Conservation (phyloP, 2,329 filamentous ascomycete species). For the Domatiomyces globalis region DNA sequence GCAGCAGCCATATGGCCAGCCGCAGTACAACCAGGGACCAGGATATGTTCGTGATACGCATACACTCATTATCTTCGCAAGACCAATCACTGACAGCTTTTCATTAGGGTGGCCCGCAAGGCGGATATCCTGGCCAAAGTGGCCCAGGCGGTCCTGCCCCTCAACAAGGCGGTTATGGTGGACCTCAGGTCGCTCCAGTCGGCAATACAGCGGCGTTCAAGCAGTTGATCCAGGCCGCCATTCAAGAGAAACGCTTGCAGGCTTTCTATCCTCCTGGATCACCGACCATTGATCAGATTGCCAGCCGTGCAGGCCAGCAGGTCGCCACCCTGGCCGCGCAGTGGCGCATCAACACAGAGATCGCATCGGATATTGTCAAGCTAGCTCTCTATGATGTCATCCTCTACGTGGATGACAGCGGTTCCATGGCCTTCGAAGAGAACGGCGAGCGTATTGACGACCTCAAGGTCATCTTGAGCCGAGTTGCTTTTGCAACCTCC, state of each 20-base stretch:
- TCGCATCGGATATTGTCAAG: conserved; percentile 48
- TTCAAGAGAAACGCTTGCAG: conserved; percentile 48
- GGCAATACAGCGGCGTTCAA: conserved; percentile 42
- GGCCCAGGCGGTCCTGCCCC: conserved; percentile 17
- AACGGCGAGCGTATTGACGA: conserved; percentile 53
- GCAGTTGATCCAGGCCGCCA: conserved; percentile 39
- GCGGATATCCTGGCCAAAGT: conserved; percentile 12
- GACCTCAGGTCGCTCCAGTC: conserved; percentile 24
- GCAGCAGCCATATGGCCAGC: conserved; percentile 20
- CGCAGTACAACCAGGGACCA: conserved; percentile 24
- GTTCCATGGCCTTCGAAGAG: conserved; percentile 56
- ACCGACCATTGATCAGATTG: conserved; percentile 37
- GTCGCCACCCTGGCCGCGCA: conserved; percentile 42
- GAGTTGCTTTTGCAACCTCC: conserved; percentile 49
- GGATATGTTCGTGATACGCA: conserved; percentile 20
- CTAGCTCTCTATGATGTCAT: conserved; percentile 48
- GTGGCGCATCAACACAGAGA: conserved; percentile 45
- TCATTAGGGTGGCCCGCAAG: conserved; percentile 20
- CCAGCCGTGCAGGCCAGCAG: conserved; percentile 34
- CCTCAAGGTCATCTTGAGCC: conserved; percentile 48
- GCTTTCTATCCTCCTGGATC: conserved; percentile 44
- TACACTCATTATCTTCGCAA: conserved; percentile 3
- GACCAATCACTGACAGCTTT: not conserved
- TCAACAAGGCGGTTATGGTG: conserved; percentile 18
- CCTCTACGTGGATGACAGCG: conserved; percentile 54